Base-by-base conservation (phyloP, 2,329 filamentous ascomycete genomes). In the Phoma sp. region DNA sequence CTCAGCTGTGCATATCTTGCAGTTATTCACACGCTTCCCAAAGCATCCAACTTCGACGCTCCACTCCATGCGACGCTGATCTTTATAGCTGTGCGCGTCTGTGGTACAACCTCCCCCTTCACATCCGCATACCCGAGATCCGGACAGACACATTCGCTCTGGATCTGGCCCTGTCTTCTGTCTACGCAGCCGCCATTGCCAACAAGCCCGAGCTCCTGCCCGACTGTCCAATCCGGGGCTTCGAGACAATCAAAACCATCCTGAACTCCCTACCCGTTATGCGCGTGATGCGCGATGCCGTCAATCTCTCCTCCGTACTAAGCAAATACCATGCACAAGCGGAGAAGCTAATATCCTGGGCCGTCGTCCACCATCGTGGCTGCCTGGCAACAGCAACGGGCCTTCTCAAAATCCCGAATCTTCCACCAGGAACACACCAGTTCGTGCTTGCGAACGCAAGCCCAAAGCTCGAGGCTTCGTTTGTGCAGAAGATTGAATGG, bases 91-190 rank as follows among this genome's bases (percentile, higher is more conserved):
- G 71, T 42, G 50, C 52, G 14, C 47, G 38, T 22, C 60, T 68
- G 18, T 73, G 65, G 64, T 64, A 68, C 22, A 38, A 46, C 10
- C 41, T 66, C 4, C 62, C 68, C 5, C 40, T 73, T 4, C 61
- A 73, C 7, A 48, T 72, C 4, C 66, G 65, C 11, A 60, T 73
- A 4, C 66, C 70, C 7, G 71, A 74, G 53, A 55, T 74, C 2
- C 61, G 62, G 14, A 60, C 58, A 9, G 70, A 73, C 47, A 61
- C 58, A 7, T 67, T 68, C 23, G 63, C 61, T 8, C 64, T 71
- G n/a, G 70, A 73, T 39, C 44, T 70, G 25, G 47, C 72, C 8
- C 57, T 73, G 3, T 63, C 61, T 3, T 60, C 59, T 2, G 59
- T 73, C 18, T 71, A 70, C 47, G 62, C 59, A 10, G 67, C 66